Conservation (phyloP, 352 stramenopile species). For the Phytopythium chamaehyphon region DNA sequence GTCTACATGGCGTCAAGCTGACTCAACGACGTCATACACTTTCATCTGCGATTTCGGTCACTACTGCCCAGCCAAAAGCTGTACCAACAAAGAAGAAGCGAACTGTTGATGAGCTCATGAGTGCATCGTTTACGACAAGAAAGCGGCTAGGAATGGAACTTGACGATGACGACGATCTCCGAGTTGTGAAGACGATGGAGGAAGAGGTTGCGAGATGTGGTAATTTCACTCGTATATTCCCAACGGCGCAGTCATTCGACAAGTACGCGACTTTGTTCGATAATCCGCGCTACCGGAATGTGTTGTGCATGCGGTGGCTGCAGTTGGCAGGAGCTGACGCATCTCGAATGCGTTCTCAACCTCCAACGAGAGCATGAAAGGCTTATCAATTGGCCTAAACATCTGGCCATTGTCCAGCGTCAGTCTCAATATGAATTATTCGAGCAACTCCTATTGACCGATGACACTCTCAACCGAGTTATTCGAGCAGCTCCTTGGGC, state of each 20-base stretch:
- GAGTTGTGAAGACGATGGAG: conserved; percentile 52
- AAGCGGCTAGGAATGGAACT: conserved; percentile 28
- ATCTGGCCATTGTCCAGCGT: too few species aligned
- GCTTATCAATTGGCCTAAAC: too few species aligned
- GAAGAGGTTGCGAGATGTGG: conserved; percentile 56
- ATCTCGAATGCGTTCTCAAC: conserved; percentile 16
- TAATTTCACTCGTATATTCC: conserved; percentile 77
- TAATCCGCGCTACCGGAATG: conserved; percentile 41
- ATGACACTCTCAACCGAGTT: conserved; percentile 17
- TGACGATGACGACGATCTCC: conserved; percentile 47
- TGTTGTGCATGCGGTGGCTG: conserved; percentile 60
- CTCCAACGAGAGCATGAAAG: background rate
- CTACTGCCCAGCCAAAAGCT: background rate
- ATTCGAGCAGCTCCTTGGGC: conserved; percentile 7
- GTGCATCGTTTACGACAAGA: conserved; percentile 8
- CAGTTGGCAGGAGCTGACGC: conserved; percentile 23
- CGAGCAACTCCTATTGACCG: too few species aligned
- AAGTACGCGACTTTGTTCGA: conserved; percentile 56
- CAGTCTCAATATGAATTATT: too few species aligned
- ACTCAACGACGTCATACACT: background rate
- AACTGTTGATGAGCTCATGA: conserved; percentile 34
- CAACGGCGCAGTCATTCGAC: conserved; percentile 45
- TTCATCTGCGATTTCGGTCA: background rate
- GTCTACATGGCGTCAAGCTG: conserved; percentile 36
- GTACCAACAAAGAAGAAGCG: conserved; percentile 10